Conservation (phyloP, 805 yeast genomes). For the Suhomyces sp. region DNA sequence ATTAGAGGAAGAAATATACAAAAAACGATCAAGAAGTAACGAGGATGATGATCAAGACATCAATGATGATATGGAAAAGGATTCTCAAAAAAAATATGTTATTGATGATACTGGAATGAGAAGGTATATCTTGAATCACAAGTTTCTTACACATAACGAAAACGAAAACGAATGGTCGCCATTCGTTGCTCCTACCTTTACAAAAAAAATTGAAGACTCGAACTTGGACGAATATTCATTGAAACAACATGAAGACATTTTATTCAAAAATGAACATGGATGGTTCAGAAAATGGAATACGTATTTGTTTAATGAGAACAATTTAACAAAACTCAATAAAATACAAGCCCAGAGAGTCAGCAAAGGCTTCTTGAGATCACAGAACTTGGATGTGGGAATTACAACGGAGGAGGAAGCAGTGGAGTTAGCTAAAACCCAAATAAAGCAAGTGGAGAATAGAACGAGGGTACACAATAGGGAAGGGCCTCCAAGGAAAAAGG, state of each 20-base stretch:
- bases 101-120: conserved; percentile 63
- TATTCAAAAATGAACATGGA: conserved; percentile 5
- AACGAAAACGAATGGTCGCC: conserved; percentile 37
- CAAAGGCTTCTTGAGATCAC: conserved; percentile 9
- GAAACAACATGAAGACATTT: conserved; percentile 19
- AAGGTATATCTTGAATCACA: conserved; percentile 50
- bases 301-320: conserved; percentile 30
- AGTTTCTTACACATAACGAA: conserved; percentile 39
- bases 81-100: conserved; percentile 33
- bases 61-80: conserved; percentile 10
- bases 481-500: conserved; percentile 5
- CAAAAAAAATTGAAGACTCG: conserved; percentile 22
- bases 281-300: conserved; percentile 24
- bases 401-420: no score
- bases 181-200: conserved; percentile 24
- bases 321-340: conserved; percentile 26
- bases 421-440: no score
- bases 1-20: conserved; percentile 67
- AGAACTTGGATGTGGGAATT: no score
- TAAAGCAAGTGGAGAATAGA: no score
- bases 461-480: not conserved
- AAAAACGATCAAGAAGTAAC: conserved; percentile 24
- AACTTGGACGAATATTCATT: conserved; percentile 19
- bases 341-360: conserved; percentile 21
- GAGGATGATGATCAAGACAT: conserved; percentile 1